Percentiles rank a stretch among this genome's conserved stretches.
phyloP scores from a whole-genome alignment of 169 alveolate species.

The Prorocentrum cordatum region DNA sequence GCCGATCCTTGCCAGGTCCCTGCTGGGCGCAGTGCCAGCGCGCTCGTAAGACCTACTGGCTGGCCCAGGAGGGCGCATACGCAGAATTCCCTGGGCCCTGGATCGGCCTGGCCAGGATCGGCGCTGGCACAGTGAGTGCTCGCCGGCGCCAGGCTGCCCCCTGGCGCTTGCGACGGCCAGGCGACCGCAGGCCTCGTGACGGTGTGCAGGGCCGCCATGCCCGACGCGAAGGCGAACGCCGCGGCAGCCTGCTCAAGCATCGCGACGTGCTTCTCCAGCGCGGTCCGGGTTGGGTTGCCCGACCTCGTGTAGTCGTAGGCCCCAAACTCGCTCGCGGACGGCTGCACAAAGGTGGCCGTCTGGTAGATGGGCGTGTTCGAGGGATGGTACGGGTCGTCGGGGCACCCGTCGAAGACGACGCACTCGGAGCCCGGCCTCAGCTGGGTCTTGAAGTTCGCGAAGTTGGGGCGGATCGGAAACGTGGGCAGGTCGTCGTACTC shows the following conservation, averaged over 20 bases:
- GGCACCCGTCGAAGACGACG: conserved; percentile 52
- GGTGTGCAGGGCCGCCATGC: conserved; percentile 68
- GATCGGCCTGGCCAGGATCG: too few species aligned
- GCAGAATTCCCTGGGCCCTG: too few species aligned
- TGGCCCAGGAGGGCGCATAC: too few species aligned
- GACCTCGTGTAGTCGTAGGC: conserved; percentile 70
- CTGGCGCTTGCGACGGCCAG: too few species aligned
- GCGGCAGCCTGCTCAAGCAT: conserved; percentile 68
- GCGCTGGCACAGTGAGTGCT: too few species aligned
- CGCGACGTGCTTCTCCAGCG: conserved; percentile 68
- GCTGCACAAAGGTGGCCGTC: conserved; percentile 70
- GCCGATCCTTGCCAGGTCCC: too few species aligned
- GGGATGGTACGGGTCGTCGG: conserved; percentile 70
- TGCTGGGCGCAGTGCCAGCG: too few species aligned
- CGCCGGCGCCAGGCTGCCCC: too few species aligned
- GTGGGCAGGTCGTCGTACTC: conserved; percentile 53
- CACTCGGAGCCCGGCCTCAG: conserved; percentile 30
- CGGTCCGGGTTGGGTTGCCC: conserved; percentile 71
- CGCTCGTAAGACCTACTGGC: too few species aligned
- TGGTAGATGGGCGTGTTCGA: conserved; percentile 70
- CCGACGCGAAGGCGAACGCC: conserved; percentile 69
- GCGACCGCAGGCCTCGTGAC: conserved; percentile 41
- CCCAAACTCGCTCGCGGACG: conserved; percentile 59
- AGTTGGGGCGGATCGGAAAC: conserved; percentile 56
- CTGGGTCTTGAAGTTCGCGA: conserved; percentile 24